These are phyloP conservation scores for Liriodendron chinense DNA, from an alignment of 164 flowering plant genomes.

Conservation along the genomic window DNA sequence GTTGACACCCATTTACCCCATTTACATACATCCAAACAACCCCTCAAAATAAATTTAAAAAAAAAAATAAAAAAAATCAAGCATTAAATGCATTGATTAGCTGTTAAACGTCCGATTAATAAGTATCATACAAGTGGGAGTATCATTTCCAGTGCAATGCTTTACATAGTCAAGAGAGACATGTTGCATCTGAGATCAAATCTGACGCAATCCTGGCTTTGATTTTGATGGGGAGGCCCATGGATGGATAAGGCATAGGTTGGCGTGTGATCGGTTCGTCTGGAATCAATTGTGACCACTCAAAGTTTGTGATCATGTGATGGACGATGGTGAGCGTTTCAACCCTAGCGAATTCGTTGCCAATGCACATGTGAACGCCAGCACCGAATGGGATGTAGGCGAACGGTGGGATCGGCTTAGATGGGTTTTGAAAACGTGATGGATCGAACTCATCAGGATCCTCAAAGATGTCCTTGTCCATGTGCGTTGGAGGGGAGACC, in stretches of 20 bases:
- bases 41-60: too few relatives aligned
- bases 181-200: background rate
- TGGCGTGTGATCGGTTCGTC: constrained; percentile 28
- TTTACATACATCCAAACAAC: too few relatives aligned
- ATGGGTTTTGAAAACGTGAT: constrained; percentile 16
- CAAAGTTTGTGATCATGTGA: constrained; percentile 17
- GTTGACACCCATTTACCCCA: too few relatives aligned
- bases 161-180: too few relatives aligned
- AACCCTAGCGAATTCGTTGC: constrained; percentile 19
- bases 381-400: constrained; percentile 23
- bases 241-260: constrained; percentile 36
- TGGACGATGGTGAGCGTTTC: constrained; percentile 17
- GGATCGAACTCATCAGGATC: constrained; percentile 18
- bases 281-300: constrained; percentile 28
- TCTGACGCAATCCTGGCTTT: background rate
- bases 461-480: constrained; percentile 18
- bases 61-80: too few relatives aligned
- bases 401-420: constrained; percentile 20
- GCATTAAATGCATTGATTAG: too few relatives aligned
- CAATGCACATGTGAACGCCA: constrained; percentile 18
- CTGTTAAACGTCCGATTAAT: too few relatives aligned
- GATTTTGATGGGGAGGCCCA: constrained; percentile 34
- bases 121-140: too few relatives aligned
- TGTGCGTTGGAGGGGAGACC: constrained; percentile 15
- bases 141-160: too few relatives aligned